phyloP scores from a whole-genome alignment of 2,329 filamentous ascomycete genomes.

The Lizonia empirigonia region DNA sequence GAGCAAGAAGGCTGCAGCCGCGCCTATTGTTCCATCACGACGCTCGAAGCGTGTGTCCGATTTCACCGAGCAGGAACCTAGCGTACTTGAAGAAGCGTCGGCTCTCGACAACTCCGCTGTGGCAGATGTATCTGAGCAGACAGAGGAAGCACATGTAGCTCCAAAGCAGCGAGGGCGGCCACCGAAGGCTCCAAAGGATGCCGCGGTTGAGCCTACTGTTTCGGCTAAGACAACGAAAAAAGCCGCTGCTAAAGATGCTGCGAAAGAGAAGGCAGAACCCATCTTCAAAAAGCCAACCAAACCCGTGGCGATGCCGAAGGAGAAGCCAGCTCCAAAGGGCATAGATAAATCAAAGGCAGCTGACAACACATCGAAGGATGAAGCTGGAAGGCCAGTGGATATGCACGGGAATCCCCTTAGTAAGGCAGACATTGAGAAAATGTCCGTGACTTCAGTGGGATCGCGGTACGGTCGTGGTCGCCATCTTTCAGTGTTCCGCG shows the following conservation, averaged over 20 bases:
- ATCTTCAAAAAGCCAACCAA: conserved; percentile 38
- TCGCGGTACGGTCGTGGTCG: conserved; percentile 43
- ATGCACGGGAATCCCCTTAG: conserved; percentile 40
- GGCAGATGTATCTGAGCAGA: conserved; percentile 32
- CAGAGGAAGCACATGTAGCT: conserved; percentile 24
- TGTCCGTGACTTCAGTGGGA: conserved; percentile 40
- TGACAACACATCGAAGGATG: conserved; percentile 14
- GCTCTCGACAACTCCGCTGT: conserved; percentile 9
- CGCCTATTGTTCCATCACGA: conserved; percentile 23
- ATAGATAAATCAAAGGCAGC: conserved; percentile 14
- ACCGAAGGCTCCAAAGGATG: conserved; percentile 25
- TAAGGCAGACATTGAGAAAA: conserved; percentile 41
- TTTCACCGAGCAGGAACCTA: conserved; percentile 37
- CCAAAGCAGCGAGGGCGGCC: conserved; percentile 37
- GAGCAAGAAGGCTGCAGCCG: conserved; percentile 26
- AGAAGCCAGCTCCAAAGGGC: conserved; percentile 21
- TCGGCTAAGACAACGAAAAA: conserved; percentile 13
- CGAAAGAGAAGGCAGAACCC: conserved; percentile 22
- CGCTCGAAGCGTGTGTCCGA: conserved; percentile 40
- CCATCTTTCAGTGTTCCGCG: conserved; percentile 43
- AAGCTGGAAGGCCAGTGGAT: conserved; percentile 41
- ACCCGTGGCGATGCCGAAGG: conserved; percentile 31
- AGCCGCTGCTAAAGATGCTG: not conserved
- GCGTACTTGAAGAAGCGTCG: conserved; percentile 33
- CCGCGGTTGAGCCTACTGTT: conserved; percentile 17